Evolutionary conservation across 202 grass and related monocot species (phyloP).

Genomic region (Carex sylvatica): DNA sequence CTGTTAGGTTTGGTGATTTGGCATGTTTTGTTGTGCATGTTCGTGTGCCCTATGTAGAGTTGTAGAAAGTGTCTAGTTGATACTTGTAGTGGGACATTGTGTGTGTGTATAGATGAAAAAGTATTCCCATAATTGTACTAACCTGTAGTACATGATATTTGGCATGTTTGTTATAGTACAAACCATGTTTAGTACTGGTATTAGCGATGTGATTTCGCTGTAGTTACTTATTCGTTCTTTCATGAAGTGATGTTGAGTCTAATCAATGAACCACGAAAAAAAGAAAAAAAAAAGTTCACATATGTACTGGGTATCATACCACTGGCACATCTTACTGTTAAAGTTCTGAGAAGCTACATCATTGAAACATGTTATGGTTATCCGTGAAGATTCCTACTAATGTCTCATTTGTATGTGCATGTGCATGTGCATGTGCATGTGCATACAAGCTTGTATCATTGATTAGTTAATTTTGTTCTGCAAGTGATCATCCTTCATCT

Average conservation of each 20-base stretch:
- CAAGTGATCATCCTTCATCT: not conserved
- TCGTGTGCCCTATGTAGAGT: not conserved
- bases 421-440: not conserved
- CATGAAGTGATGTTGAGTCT: not conserved
- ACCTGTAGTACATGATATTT: conserved; percentile 1
- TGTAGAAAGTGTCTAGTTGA: not conserved
- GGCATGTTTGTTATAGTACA: not conserved
- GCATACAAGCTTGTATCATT: conserved; percentile 2
- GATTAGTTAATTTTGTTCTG: not conserved
- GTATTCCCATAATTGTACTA: not conserved
- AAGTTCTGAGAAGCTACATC: not conserved
- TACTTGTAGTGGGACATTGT: not conserved
- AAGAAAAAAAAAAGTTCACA: not conserved
- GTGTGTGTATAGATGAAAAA: not conserved
- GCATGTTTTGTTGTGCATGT: not conserved
- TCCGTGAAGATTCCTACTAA: not conserved
- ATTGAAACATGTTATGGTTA: not conserved
- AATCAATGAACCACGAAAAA: not conserved
- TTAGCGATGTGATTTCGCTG: not conserved
- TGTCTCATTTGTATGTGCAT: not conserved
- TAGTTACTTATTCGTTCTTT: not conserved
- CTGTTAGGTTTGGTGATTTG: not conserved
- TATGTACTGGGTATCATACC: not conserved
- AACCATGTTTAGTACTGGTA: not conserved
- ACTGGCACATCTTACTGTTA: not conserved